Conservation (phyloP, 2,329 filamentous ascomycete species). For the Paecilomyces sp. region DNA sequence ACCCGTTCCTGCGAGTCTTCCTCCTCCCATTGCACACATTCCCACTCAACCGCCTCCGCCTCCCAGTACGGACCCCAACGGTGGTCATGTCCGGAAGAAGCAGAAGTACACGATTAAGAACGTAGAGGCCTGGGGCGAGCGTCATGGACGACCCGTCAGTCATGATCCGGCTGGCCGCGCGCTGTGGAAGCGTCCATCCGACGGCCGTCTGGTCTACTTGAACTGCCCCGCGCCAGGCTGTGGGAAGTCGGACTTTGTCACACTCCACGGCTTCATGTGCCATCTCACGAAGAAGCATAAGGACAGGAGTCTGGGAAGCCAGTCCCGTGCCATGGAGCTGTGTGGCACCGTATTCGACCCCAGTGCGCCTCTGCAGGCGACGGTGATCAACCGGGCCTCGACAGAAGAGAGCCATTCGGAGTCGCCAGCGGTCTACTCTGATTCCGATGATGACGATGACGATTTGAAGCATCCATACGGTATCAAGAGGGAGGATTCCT, state of each 20-base stretch:
- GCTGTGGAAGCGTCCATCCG: constrained; percentile 33
- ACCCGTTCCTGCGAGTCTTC: constrained; percentile 21
- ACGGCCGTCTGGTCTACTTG: constrained; percentile 30
- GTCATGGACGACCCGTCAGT: constrained; percentile 33
- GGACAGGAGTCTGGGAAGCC: constrained; percentile 32
- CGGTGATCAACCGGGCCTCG: constrained; percentile 23
- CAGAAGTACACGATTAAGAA: constrained; percentile 38
- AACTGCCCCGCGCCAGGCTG: constrained; percentile 31
- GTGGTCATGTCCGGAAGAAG: constrained; percentile 24
- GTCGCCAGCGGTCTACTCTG: constrained; percentile 17
- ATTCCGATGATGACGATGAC: constrained; percentile 2
- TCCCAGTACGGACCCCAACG: constrained; percentile 11
- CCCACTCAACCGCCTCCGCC: constrained; percentile 3
- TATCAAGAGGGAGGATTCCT: constrained; percentile 2
- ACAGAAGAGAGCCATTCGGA: constrained; percentile 28
- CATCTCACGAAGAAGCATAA: constrained; percentile 37
- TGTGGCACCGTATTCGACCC: constrained; percentile 32
- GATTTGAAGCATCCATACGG: not conserved
- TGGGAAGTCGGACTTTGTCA: constrained; percentile 34
- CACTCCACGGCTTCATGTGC: constrained; percentile 36
- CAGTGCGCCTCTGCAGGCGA: constrained; percentile 26
- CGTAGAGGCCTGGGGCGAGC: constrained; percentile 34
- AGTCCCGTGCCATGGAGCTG: constrained; percentile 32
- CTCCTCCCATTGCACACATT: constrained; percentile 5
- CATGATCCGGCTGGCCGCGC: constrained; percentile 31